A percentile compares a stretch with the other conserved stretches of the same genome.
Evolutionary conservation across 1,139 yeast genomes (phyloP).

Genomic region (Taiozyma onychis): DNA sequence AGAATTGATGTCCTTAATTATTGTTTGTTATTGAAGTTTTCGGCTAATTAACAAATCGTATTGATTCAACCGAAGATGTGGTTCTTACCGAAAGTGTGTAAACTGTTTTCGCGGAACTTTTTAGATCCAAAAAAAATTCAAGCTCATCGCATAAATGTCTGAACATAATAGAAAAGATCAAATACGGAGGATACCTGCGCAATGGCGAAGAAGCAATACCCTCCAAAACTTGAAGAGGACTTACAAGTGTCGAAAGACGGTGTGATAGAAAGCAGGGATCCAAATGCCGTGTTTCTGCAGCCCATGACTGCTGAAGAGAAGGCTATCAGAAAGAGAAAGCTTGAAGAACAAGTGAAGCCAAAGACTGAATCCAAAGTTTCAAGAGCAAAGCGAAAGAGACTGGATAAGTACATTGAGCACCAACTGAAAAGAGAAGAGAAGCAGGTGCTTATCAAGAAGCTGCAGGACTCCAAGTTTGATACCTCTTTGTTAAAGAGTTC

Average conservation of each 20-base stretch:
- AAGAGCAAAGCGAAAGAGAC: constrained; percentile 66
- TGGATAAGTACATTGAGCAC: constrained; percentile 78
- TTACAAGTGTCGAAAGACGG: constrained; percentile 20
- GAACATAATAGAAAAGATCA: background rate
- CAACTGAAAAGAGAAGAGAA: constrained; percentile 89
- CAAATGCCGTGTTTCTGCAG: constrained; percentile 56
- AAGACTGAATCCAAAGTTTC: constrained; percentile 63
- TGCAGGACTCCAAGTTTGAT: constrained; percentile 68
- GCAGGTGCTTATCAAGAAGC: constrained; percentile 66
- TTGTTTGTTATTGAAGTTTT: no score
- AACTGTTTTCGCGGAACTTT: background rate
- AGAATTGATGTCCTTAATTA: background rate
- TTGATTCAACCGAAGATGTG: background rate
- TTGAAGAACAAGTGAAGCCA: constrained; percentile 56
- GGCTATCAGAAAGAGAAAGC: constrained; percentile 55
- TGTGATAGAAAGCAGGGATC: constrained; percentile 27
- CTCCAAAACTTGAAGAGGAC: constrained; percentile 40
- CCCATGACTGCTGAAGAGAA: constrained; percentile 52
- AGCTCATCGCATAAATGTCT: constrained; percentile 22
- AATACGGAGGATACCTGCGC: background rate
- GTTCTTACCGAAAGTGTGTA: background rate
- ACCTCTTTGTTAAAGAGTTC: constrained; percentile 64
- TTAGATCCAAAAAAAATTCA: constrained; percentile 5
- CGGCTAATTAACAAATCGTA: background rate
- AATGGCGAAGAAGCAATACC: constrained; percentile 77